Conservation (phyloP, 768 basidiomycete species). For the Boletus reticulatus region DNA sequence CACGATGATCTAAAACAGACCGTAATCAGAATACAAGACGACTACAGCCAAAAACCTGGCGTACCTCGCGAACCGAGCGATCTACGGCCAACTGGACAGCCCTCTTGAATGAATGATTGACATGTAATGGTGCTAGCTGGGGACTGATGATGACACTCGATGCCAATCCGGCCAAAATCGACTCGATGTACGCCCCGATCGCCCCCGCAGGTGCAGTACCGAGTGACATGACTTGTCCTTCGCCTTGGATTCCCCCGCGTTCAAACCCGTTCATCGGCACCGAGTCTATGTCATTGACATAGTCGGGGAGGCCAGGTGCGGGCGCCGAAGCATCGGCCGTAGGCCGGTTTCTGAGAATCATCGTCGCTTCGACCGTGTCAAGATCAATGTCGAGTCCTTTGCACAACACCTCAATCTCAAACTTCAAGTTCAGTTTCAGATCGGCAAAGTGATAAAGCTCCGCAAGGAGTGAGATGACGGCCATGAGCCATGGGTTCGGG, state of each 20-base stretch:
- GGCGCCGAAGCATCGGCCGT: constrained; percentile 46
- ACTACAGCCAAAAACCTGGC: constrained; percentile 3
- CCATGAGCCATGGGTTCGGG: constrained; percentile 99
- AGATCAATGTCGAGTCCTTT: constrained; percentile 87
- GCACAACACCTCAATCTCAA: constrained; percentile 97
- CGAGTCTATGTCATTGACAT: constrained; percentile 76
- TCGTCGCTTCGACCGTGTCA: constrained; percentile 79
- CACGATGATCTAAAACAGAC: constrained; percentile 70
- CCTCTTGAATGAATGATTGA: constrained; percentile 84
- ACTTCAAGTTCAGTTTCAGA: constrained; percentile 93
- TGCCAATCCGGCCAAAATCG: constrained; percentile 68
- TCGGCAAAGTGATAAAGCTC: constrained; percentile 98
- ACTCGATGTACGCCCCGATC: constrained; percentile 77
- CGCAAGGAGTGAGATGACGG: constrained; percentile 83
- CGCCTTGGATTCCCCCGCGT: constrained; percentile 43
- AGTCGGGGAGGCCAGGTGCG: constrained; percentile 70
- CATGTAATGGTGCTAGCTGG: constrained; percentile 70
- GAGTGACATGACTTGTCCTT: constrained; percentile 62
- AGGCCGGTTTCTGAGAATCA: constrained; percentile 76
- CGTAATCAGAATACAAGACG: neutral
- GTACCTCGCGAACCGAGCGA: constrained; percentile 90
- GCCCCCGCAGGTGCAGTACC: constrained; percentile 62
- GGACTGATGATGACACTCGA: constrained; percentile 74
- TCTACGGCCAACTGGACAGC: constrained; percentile 90
- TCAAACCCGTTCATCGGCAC: constrained; percentile 75